These are phyloP conservation scores for Striga asiatica DNA, from an alignment of 257 asterid species.

Conservation along the genomic window DNA sequence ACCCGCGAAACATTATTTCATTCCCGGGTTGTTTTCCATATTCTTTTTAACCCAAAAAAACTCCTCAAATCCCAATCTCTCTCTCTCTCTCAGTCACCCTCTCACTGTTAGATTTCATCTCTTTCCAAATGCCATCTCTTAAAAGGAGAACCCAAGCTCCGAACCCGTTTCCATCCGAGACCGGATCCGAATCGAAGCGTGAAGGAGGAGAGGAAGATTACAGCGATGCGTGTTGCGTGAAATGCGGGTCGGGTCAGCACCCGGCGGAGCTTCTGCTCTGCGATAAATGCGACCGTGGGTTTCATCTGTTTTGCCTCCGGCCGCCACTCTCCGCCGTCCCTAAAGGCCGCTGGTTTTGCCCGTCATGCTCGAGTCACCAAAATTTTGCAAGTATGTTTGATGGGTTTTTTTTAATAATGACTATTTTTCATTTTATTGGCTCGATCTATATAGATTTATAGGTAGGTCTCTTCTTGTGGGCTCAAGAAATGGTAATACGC, in stretches of 20 bases:
- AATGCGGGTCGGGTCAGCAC: slow-evolving; percentile 65
- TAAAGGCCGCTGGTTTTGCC: slow-evolving; percentile 68
- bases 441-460: neutral
- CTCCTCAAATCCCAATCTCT: neutral
- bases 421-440: neutral
- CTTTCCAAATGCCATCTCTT: slow-evolving; percentile 24
- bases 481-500: no score
- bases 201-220: slow-evolving; percentile 24
- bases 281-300: slow-evolving; percentile 72
- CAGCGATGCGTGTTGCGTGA: slow-evolving; percentile 41
- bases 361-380: slow-evolving; percentile 34
- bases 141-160: slow-evolving; percentile 65
- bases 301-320: slow-evolving; percentile 63
- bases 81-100: neutral
- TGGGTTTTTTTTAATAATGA: neutral
- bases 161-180: slow-evolving; percentile 17
- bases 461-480: no score
- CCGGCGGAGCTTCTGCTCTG: slow-evolving; percentile 67
- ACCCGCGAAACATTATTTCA: slow-evolving; percentile 28
- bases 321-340: slow-evolving; percentile 76
- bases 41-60: neutral
- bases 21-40: slow-evolving; percentile 15
- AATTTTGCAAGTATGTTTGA: slow-evolving; percentile 27
- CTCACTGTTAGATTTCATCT: slow-evolving; percentile 1
- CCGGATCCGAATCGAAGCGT: slow-evolving; percentile 17